These are phyloP conservation scores for Pythium aphanidermatum DNA, from an alignment of 352 stramenopile species.

Conservation along the genomic window DNA sequence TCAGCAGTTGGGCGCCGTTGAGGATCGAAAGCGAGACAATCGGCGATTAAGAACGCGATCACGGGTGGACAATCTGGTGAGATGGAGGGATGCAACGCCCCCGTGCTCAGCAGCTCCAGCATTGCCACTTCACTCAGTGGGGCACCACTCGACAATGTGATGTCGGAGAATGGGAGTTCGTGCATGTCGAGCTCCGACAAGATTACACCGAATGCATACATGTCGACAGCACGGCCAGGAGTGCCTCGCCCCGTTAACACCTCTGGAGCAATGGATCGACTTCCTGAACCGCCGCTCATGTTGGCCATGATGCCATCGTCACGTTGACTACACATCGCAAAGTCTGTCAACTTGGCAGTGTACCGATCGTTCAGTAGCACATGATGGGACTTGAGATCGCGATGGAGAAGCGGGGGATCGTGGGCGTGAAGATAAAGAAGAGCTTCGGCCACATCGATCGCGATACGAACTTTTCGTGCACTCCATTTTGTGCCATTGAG, in stretches of 20 bases:
- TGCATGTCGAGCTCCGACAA: constrained; percentile 65
- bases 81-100: constrained; percentile 44
- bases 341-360: constrained; percentile 27
- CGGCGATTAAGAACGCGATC: constrained; percentile 36
- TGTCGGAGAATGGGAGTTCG: constrained; percentile 57
- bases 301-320: constrained; percentile 15
- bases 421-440: constrained; percentile 28
- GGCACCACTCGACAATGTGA: constrained; percentile 46
- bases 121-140: constrained; percentile 42
- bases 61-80: constrained; percentile 38
- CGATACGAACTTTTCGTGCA: constrained; percentile 39
- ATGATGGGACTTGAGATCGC: constrained; percentile 28
- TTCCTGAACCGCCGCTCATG: constrained; percentile 27
- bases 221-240: constrained; percentile 40
- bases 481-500: constrained; percentile 32
- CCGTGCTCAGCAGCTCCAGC: constrained; percentile 42
- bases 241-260: constrained; percentile 40
- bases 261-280: constrained; percentile 60
- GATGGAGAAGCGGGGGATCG: constrained; percentile 23
- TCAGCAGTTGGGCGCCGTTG: constrained; percentile 32
- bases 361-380: constrained; percentile 24
- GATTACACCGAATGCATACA: constrained; percentile 75
- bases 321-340: constrained; percentile 15
- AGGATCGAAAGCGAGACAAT: constrained; percentile 49
- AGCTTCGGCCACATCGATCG: constrained; percentile 21